Base-by-base conservation (phyloP, 345 rosid genomes). In the Pugionium cornutum region DNA sequence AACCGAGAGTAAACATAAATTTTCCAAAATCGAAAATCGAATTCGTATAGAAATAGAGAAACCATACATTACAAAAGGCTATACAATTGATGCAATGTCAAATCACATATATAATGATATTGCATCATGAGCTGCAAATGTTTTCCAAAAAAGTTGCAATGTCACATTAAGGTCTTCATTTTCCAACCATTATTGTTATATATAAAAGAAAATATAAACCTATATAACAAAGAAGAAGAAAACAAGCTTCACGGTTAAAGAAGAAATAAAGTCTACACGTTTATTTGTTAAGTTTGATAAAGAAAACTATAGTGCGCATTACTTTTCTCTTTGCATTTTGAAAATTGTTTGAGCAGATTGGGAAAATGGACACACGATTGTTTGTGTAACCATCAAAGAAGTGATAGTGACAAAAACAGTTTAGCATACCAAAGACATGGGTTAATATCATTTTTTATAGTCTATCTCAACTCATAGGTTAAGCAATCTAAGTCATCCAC, bases 371-470 rank as follows among this genome's bases (percentile, higher is more conserved):
- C 70, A 60, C 60, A 50, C 6, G 7, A 34, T 64, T 64, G 18
- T 9, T 50, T 29, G 18, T 42, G 70, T 35, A 49, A 72, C 48
- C 53, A 64, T 57, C 53, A 57, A 55, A 9, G 46, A 35, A 55
- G 66, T 64, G 58, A 41, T 41, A 2, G 60, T 72, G 70, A 72
- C 50, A 72, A 31, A 3, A 64, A 49, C 70, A 41, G 53, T 56
- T 71, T 48, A 64, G 65, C 75, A 49, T 8, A 56, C 46, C 10
- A 41, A 46, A 26, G 42, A 33, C 69, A 7, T 9, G 27, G 3
- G 46, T 33, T 56, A 18, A 9, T 57, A 64, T 51, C 31, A 42
- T 50, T 25, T 51, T 25, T 51, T 39, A 28, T 28, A 32, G 32
- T 69, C 54, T 25, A 11, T 42, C 33, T 60, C 74, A 61, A 44